Conservation (phyloP, 768 basidiomycete species). For the Rhodocollybia butyracea region DNA sequence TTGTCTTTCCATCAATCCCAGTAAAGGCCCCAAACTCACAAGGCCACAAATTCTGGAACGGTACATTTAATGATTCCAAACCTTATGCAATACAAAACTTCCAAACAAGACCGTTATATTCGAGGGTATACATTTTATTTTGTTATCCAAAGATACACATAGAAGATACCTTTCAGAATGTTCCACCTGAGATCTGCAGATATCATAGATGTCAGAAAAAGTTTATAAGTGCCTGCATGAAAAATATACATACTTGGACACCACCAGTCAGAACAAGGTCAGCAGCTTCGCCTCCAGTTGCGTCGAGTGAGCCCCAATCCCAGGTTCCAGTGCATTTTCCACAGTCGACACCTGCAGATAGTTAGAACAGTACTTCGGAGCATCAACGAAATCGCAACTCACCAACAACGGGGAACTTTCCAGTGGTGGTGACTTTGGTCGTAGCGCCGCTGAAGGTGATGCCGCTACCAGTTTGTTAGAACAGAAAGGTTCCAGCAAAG, state of each 20-base stretch:
- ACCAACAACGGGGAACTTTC: neutral
- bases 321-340: constrained; percentile 5
- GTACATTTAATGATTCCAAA: too few relatives aligned
- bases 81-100: too few relatives aligned
- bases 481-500: neutral
- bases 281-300: neutral
- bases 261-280: neutral
- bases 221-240: neutral
- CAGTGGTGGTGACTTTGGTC: neutral
- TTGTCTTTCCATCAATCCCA: too few relatives aligned
- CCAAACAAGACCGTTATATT: too few relatives aligned
- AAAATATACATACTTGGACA: neutral
- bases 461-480: neutral
- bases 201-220: neutral
- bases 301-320: neutral
- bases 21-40: too few relatives aligned
- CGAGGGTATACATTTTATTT: too few relatives aligned
- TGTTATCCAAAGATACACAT: too few relatives aligned
- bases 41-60: too few relatives aligned
- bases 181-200: neutral
- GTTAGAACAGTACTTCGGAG: neutral
- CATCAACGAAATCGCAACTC: neutral
- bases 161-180: too few relatives aligned
- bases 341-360: neutral
- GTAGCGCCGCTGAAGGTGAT: neutral